Evolutionary conservation across 176 grass and related monocot species (phyloP).

Genomic region (Zea mays): DNA sequence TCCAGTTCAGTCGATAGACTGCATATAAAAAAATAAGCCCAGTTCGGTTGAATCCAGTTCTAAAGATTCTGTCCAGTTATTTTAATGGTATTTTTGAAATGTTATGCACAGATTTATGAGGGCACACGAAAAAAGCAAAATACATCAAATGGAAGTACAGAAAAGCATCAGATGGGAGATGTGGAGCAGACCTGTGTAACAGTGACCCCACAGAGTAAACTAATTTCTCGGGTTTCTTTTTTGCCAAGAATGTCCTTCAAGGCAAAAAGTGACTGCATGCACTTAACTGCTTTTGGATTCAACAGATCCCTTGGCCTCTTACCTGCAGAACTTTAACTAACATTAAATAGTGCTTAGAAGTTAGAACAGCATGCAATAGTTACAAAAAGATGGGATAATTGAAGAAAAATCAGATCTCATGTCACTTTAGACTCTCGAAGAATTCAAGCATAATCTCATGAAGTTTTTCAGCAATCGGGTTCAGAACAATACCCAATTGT

Average conservation of each 20-base stretch:
- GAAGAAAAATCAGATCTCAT: background rate
- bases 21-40: background rate
- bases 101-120: constrained; percentile 1
- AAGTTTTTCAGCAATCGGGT: constrained; percentile 8
- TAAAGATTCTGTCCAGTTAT: constrained; percentile 9
- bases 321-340: constrained; percentile 50
- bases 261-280: constrained; percentile 95
- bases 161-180: constrained; percentile 22
- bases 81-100: background rate
- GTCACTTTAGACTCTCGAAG: background rate
- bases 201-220: constrained; percentile 69
- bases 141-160: constrained; percentile 26
- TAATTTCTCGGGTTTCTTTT: constrained; percentile 90
- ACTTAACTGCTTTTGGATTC: constrained; percentile 85
- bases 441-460: background rate
- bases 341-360: constrained; percentile 33
- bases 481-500: background rate
- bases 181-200: constrained; percentile 77
- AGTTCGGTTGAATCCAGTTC: background rate
- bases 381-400: constrained; percentile 15
- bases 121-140: constrained; percentile 3
- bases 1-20: background rate
- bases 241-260: constrained; percentile 94
- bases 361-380: background rate
- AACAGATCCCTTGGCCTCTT: constrained; percentile 94